These are phyloP conservation scores for Vicia villosa DNA, from an alignment of 306 rosid species.

Conservation along the genomic window DNA sequence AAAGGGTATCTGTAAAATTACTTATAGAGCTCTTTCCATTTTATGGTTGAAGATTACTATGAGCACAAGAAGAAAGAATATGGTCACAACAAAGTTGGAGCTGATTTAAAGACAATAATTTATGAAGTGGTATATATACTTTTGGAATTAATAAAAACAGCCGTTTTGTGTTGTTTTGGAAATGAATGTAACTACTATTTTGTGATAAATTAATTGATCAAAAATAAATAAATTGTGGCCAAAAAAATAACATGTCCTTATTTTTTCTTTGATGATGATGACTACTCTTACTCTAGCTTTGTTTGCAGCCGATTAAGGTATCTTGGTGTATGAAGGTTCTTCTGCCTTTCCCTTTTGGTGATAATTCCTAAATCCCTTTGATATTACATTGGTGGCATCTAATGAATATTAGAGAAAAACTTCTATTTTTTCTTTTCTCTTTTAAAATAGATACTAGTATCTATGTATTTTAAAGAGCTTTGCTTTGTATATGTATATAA, in stretches of 20 bases:
- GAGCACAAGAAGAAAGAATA: slow-evolving; percentile 8
- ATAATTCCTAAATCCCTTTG: background rate
- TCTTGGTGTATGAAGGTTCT: background rate
- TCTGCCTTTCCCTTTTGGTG: background rate
- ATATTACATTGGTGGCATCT: slow-evolving; percentile 19
- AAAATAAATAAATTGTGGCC: background rate
- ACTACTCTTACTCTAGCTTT: background rate
- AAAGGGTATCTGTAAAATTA: background rate
- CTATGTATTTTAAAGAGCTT: too few relatives aligned
- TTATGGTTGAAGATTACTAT: slow-evolving; percentile 37
- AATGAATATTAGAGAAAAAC: background rate
- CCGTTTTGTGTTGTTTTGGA: background rate
- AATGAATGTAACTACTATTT: background rate
- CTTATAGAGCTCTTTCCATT: slow-evolving; percentile 7
- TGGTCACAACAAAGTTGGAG: slow-evolving; percentile 38
- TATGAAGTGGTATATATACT: background rate
- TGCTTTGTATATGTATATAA: too few relatives aligned
- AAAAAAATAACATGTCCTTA: background rate
- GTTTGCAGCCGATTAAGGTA: background rate
- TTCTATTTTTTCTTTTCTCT: background rate
- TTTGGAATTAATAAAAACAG: slow-evolving; percentile 3
- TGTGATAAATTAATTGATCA: background rate
- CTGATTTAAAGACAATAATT: slow-evolving; percentile 5
- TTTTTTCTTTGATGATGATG: background rate
- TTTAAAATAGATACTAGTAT: background rate